A percentile compares a stretch with the other conserved stretches of the same genome.
These are phyloP conservation scores for Conoideocrella luteorostrata DNA, from an alignment of 2,329 filamentous ascomycete genomes.

Conservation along the genomic window DNA sequence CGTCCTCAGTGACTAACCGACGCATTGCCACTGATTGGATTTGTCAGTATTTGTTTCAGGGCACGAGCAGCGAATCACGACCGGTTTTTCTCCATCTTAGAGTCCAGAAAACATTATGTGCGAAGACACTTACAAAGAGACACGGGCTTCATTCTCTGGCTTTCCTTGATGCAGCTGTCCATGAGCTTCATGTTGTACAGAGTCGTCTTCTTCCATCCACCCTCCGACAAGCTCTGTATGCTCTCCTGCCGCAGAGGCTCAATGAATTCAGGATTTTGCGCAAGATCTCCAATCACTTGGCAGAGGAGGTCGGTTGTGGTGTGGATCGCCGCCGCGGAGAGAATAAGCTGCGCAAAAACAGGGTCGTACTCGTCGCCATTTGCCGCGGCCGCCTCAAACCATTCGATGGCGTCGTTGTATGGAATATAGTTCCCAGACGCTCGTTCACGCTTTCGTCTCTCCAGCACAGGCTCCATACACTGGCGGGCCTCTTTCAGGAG, in stretches of 20 bases:
- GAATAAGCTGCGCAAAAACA: slow-evolving; percentile 12
- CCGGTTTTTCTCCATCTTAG: neutral
- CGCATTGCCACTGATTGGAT: slow-evolving; percentile 7
- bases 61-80: too few relatives aligned
- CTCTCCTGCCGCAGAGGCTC: slow-evolving; percentile 36
- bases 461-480: neutral
- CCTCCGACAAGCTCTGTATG: neutral
- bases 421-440: slow-evolving; percentile 21
- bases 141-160: slow-evolving; percentile 36
- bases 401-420: slow-evolving; percentile 43
- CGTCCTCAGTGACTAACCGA: neutral
- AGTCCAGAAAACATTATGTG: neutral
- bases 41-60: neutral
- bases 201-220: slow-evolving; percentile 6
- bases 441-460: neutral
- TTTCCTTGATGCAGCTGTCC: slow-evolving; percentile 43
- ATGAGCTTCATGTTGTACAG: slow-evolving; percentile 31
- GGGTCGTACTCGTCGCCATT: slow-evolving; percentile 7
- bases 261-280: slow-evolving; percentile 30
- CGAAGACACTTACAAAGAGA: slow-evolving; percentile 19
- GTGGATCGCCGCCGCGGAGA: slow-evolving; percentile 45
- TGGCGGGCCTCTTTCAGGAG: slow-evolving; percentile 1
- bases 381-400: slow-evolving; percentile 45
- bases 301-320: slow-evolving; percentile 35
- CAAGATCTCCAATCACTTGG: slow-evolving; percentile 23